phyloP scores from a whole-genome alignment of 108 stramenopile genomes.

The Fragilaria radians region DNA sequence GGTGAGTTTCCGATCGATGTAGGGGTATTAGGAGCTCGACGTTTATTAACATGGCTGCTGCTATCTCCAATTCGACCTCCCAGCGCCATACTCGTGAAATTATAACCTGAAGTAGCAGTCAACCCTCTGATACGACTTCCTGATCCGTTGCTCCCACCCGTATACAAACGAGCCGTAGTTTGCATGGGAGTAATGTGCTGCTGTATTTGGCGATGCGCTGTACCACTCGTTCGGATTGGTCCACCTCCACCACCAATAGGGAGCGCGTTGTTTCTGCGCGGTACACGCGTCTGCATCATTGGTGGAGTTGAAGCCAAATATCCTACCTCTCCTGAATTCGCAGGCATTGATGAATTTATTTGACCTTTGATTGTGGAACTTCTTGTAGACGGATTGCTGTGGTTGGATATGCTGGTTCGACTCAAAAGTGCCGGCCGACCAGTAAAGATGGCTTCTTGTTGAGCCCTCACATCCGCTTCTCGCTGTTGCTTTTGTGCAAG shows the following conservation, averaged over 20 bases:
- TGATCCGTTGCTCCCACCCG: neutral
- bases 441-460: neutral
- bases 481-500: neutral
- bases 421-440: neutral
- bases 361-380: neutral
- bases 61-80: neutral
- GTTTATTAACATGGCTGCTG: neutral
- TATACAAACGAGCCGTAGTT: neutral
- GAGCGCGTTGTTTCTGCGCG: neutral
- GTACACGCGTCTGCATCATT: neutral
- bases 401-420: neutral
- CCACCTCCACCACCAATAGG: neutral
- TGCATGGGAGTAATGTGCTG: neutral
- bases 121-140: neutral
- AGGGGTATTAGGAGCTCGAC: neutral
- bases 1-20: neutral
- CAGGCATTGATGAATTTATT: too few species aligned
- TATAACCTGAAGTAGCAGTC: neutral
- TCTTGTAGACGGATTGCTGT: neutral
- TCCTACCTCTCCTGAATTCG: neutral
- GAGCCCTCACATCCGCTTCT: neutral
- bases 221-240: neutral
- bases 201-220: neutral
- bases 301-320: neutral
- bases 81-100: neutral